Evolutionary conservation across 1,284 basidiomycete species (phyloP), one percentile per base, ranked within the genome.

Genomic region (Leccinum griseonigrum): DNA sequence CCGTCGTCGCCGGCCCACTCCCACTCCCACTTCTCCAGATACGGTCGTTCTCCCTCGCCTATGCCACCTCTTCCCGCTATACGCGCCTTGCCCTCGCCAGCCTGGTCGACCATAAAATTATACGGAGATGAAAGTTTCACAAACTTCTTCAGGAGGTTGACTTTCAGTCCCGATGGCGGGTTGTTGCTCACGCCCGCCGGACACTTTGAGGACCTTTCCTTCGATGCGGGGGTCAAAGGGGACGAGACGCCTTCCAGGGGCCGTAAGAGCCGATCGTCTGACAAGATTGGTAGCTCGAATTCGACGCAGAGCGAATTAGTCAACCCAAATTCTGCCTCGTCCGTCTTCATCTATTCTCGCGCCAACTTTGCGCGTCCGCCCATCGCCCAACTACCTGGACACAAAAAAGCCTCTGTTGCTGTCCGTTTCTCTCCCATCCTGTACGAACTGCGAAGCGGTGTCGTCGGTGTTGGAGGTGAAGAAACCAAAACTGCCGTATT

Each of bases 91-190:
- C 76, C 82, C 14, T 74, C 80, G 0, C 77, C 83, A 0, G 74
- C 79, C 28, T 84, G 83, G 79, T 77, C 79, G 26, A 78, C 81
- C 13, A 83, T 88, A 53, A 85, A 84, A 63, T 79, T 99, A 29
- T 99, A 98, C 69, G 95, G 96, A 51, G 97, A 99, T 74, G 96
- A 98, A 75, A 93, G 89, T 68, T 95, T 88, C 70, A 96, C 94
- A 3, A 95, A 97, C 67, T 99, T 99, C 80, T 99, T 98, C 83
- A 83, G 97, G 32, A 85, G 97, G 31, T 79, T 99, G 59, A 90
- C 90, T 4, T 99, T 98, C 78, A 96, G 94, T 62, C 94, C 97
- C 2, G 97, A 99, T 73, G 97, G 97, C 1, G 92, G 88, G 9
- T 79, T 99, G 55, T 82, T 99, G 22, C 81, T 98, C 66, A 98